phyloP scores from a whole-genome alignment of 2,329 filamentous ascomycete genomes.

The Thielaviopsis populi region DNA sequence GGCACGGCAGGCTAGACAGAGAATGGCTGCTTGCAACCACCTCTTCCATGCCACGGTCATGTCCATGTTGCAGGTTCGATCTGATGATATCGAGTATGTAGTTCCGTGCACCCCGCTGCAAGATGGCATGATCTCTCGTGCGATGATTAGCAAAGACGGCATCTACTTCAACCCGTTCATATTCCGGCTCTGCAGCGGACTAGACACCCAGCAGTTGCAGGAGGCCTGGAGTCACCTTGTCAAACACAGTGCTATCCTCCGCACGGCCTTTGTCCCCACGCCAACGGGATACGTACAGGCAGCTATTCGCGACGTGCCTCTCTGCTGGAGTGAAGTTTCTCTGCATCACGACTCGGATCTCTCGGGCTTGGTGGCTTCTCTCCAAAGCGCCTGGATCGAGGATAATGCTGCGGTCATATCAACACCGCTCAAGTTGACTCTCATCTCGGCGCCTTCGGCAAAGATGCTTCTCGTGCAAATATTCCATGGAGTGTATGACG shows the following conservation, averaged over 20 bases:
- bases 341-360: background rate
- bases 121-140: constrained; percentile 67
- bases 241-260: constrained; percentile 44
- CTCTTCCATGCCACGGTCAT: constrained; percentile 40
- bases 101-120: constrained; percentile 76
- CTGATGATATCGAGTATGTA: constrained; percentile 51
- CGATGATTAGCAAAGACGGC: constrained; percentile 34
- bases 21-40: constrained; percentile 48
- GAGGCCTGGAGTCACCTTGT: constrained; percentile 44
- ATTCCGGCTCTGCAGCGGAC: constrained; percentile 35
- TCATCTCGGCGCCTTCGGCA: constrained; percentile 23
- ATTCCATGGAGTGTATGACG: constrained; percentile 82
- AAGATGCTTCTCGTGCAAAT: constrained; percentile 46
- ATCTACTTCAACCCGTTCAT: constrained; percentile 68
- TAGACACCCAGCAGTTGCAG: constrained; percentile 35
- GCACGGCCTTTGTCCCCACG: constrained; percentile 58
- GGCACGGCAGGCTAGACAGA: constrained; percentile 33
- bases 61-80: constrained; percentile 34
- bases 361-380: background rate
- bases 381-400: constrained; percentile 36
- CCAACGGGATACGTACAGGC: constrained; percentile 64
- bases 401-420: constrained; percentile 35
- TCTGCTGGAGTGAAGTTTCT: constrained; percentile 32
- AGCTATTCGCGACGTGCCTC: constrained; percentile 32
- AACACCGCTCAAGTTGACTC: constrained; percentile 37